These are phyloP conservation scores for Didymellaceae sp. DNA, from an alignment of 2,329 filamentous ascomycete species.

Conservation along the genomic window DNA sequence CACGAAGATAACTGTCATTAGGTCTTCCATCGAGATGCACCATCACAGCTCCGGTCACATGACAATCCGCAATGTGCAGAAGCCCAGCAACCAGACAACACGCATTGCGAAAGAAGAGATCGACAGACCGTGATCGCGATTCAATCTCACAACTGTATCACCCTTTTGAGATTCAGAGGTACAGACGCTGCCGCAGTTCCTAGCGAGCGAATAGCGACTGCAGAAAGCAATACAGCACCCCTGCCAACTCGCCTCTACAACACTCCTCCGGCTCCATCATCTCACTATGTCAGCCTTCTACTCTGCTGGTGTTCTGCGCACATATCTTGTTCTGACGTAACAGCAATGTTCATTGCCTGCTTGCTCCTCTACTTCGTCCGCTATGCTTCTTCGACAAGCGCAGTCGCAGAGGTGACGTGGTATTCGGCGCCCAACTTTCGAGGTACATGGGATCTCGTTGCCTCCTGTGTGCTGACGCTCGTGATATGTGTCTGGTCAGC, in stretches of 20 bases:
- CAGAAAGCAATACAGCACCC: not conserved
- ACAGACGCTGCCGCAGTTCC: no score
- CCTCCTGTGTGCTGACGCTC: slow-evolving; percentile 29
- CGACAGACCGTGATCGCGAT: no score
- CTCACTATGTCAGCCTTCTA: not conserved
- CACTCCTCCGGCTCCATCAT: not conserved
- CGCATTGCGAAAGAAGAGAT: no score
- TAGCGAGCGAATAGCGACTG: slow-evolving; percentile 11
- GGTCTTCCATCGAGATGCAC: no score
- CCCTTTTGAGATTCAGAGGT: no score
- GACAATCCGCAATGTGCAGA: no score
- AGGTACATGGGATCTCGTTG: slow-evolving; percentile 28
- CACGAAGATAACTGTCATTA: no score
- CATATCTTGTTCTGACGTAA: not conserved
- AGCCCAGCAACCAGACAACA: no score
- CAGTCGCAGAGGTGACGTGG: slow-evolving; percentile 22
- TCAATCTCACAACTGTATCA: no score
- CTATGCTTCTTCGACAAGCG: slow-evolving; percentile 6
- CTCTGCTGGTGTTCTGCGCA: not conserved
- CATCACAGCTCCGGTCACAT: no score
- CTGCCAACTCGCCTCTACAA: not conserved
- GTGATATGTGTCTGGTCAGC: slow-evolving; percentile 34
- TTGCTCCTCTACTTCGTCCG: slow-evolving; percentile 11
- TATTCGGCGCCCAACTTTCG: slow-evolving; percentile 27
- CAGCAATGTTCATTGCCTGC: slow-evolving; percentile 11